Base-by-base conservation (phyloP, 129 eudicot genomes). In the Erigeron canadensis region DNA sequence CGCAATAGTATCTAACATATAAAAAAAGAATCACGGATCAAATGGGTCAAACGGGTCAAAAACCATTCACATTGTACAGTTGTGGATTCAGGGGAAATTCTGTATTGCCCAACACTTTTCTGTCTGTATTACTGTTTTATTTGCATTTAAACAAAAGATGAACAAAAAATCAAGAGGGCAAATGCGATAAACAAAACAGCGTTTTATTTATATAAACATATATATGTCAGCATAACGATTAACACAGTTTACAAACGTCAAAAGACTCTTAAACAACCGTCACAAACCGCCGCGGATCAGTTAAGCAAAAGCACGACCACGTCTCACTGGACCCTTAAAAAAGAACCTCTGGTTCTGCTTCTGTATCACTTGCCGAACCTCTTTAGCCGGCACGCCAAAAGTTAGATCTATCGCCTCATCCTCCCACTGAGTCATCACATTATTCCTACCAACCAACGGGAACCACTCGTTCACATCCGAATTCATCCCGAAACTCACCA, bases 381-480 rank as follows among this genome's bases (percentile, higher is more conserved):
- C 83, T 5, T 67, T 70, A 0, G 84, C 84, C 37, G 95, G 78
- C 7, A 55, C 37, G 0, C 85, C 87, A 9, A 93, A 89, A 0
- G 92, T 76, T 62, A 93, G 55, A 79, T 81, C 90, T 65, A 80
- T 70, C 5, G 95, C 96, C 60, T 70, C 92, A 15, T 71, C 83
- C 74, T 89, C 96, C 65, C 86, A 65, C 5, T 84, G 84, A 8
- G 65, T 80, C 6, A 78, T 44, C 40, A 93, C 85, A 42, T 82
- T 89, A 21, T 69, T 76, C 38, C 68, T 75, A 38, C 97, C 97
- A 1, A 91, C 95, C 7, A 93, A 81, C 5, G 84, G 55, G 67
- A 67, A 47, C 64, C 65, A 78, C 42, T 78, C 74, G 79, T 84
- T 87, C 72, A 78, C 54, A 6, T 72, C 11, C 0, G 87, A 64